Percentiles rank a stretch among this genome's conserved stretches.
Evolutionary conservation across 768 basidiomycete genomes (phyloP).

Genomic region (Termitomyces eurrhizus): DNA sequence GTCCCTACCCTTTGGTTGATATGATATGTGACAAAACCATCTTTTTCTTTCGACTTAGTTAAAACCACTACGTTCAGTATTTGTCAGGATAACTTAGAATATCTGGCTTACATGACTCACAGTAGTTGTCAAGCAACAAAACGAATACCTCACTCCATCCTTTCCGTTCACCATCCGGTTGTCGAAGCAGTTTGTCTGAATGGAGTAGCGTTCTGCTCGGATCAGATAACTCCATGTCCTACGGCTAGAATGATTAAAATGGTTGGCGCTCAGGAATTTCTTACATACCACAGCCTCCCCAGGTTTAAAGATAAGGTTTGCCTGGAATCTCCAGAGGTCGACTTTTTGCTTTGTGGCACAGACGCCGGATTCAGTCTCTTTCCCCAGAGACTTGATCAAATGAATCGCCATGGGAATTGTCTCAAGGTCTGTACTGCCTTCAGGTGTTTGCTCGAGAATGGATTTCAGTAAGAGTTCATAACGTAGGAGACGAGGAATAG

Average conservation of each 20-base stretch:
- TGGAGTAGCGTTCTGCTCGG: conserved; percentile 81
- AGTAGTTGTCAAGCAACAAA: conserved; percentile 90
- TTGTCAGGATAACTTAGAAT: neutral
- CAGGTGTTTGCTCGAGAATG: conserved; percentile 74
- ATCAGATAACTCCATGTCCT: conserved; percentile 88
- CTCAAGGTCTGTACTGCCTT: conserved; percentile 72
- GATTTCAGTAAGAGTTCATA: conserved; percentile 82
- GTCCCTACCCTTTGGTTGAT: conserved; percentile 70
- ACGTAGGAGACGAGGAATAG: conserved; percentile 84
- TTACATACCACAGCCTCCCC: conserved; percentile 60
- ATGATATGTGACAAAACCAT: conserved; percentile 69
- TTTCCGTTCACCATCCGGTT: conserved; percentile 85
- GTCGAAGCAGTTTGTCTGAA: conserved; percentile 76
- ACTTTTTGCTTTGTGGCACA: conserved; percentile 83
- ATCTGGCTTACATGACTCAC: conserved; percentile 38
- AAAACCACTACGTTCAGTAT: conserved; percentile 60
- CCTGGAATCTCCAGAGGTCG: conserved; percentile 81
- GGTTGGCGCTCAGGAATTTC: neutral
- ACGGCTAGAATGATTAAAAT: neutral
- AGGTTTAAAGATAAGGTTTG: conserved; percentile 72
- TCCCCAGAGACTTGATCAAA: conserved; percentile 82
- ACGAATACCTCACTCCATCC: conserved; percentile 90
- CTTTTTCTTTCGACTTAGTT: conserved; percentile 79
- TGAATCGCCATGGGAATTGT: conserved; percentile 84
- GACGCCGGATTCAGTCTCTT: conserved; percentile 85